Percentiles rank a stretch among this genome's conserved stretches.
Evolutionary conservation across 2,329 filamentous ascomycete genomes (phyloP).

Genomic region (Fusarium siculi): DNA sequence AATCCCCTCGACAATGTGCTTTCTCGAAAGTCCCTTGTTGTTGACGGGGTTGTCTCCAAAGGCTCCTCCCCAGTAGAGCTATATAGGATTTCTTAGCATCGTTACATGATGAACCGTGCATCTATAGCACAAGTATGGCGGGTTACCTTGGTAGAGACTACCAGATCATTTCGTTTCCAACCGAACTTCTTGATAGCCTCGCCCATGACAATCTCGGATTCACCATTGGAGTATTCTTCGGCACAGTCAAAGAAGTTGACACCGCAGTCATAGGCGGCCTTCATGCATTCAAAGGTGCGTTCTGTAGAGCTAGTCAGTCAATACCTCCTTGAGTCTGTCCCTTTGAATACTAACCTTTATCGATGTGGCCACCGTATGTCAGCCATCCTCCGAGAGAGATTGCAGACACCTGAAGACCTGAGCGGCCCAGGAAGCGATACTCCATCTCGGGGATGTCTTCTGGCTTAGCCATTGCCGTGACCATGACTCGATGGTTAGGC

Average conservation of each 20-base stretch:
- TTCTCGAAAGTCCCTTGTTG: slow-evolving; percentile 73
- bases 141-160: slow-evolving; percentile 68
- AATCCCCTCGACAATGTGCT: slow-evolving; percentile 76
- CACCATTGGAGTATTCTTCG: slow-evolving; percentile 66
- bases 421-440: slow-evolving; percentile 77
- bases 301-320: slow-evolving; percentile 43
- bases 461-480: slow-evolving; percentile 52
- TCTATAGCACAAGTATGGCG: neutral
- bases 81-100: neutral
- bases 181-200: slow-evolving; percentile 68
- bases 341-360: slow-evolving; percentile 62
- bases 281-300: slow-evolving; percentile 67
- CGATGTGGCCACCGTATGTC: slow-evolving; percentile 78
- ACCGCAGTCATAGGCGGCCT: slow-evolving; percentile 68
- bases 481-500: neutral
- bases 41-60: slow-evolving; percentile 72
- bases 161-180: slow-evolving; percentile 70
- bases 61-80: slow-evolving; percentile 73
- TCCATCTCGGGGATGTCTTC: slow-evolving; percentile 68
- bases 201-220: slow-evolving; percentile 72
- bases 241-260: slow-evolving; percentile 73
- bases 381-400: slow-evolving; percentile 79
- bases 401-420: slow-evolving; percentile 78
- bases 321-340: neutral
- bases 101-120: neutral